Percentiles rank a stretch among this genome's conserved stretches.
Evolutionary conservation across 108 stramenopile genomes (phyloP).

Genomic region (Cyclotella atomus): DNA sequence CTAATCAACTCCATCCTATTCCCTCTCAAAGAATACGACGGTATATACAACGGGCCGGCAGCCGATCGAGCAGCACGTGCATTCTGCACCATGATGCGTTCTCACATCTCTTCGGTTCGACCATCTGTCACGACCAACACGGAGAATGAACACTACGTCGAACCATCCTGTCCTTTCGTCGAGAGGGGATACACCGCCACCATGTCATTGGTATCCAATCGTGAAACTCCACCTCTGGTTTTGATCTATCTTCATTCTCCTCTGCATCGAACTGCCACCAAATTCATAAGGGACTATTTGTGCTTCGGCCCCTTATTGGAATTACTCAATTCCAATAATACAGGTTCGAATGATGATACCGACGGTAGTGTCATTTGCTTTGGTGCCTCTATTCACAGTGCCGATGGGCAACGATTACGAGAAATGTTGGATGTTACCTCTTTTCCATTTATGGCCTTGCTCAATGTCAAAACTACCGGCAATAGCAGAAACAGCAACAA

Average conservation of each 20-base stretch:
- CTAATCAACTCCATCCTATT: conserved; percentile 42
- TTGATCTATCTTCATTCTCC: conserved; percentile 79
- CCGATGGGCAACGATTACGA: conserved; percentile 71
- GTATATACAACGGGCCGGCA: conserved; percentile 51
- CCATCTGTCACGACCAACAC: conserved; percentile 8
- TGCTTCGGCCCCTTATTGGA: conserved; percentile 53
- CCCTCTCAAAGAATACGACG: conserved; percentile 66
- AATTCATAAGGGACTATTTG: conserved; percentile 55
- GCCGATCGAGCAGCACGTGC: conserved; percentile 70
- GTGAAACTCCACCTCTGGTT: conserved; percentile 47
- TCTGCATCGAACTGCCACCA: conserved; percentile 53
- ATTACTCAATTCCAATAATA: conserved; percentile 43
- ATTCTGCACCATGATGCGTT: conserved; percentile 55
- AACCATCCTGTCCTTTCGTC: conserved; percentile 52
- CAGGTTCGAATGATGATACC: conserved; percentile 1
- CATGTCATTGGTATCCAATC: conserved; percentile 15
- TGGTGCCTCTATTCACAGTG: conserved; percentile 72
- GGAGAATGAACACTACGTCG: conserved; percentile 44
- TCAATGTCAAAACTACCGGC: conserved; percentile 56
- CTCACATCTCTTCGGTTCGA: conserved; percentile 31
- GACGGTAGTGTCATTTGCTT: conserved; percentile 39
- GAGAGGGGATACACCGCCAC: conserved; percentile 44
- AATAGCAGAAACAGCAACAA: conserved; percentile 14
- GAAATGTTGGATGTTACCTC: conserved; percentile 60
- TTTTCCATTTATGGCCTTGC: conserved; percentile 72